Evolutionary conservation across 345 rosid genomes (phyloP).

Genomic region (thale cress (Arabidopsis thaliana)): TAIR10.1 NC_003070.9:1070001-1070500

Average conservation of each 20-base stretch:
- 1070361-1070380: slow-evolving; percentile 34
- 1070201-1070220: slow-evolving; percentile 50
- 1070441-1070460: slow-evolving; percentile 51
- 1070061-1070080: slow-evolving; percentile 64
- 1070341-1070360: slow-evolving; percentile 67
- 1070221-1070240: slow-evolving; percentile 72
- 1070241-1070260: slow-evolving; percentile 64
- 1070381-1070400: slow-evolving; percentile 53
- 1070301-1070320: slow-evolving; percentile 64
- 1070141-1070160: slow-evolving; percentile 67
- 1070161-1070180: slow-evolving; percentile 66
- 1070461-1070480: slow-evolving; percentile 62
- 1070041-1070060: slow-evolving; percentile 70
- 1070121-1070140: slow-evolving; percentile 72
- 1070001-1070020: slow-evolving; percentile 78
- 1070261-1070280: slow-evolving; percentile 66
- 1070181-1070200: slow-evolving; percentile 56
- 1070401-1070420: slow-evolving; percentile 40
- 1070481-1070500: slow-evolving; percentile 43
- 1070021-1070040: slow-evolving; percentile 79
- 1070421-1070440: slow-evolving; percentile 39
- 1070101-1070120: slow-evolving; percentile 75
- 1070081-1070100: slow-evolving; percentile 66
- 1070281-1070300: slow-evolving; percentile 69
- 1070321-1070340: slow-evolving; percentile 73